Evolutionary conservation across 345 rosid species (phyloP), one percentile per base, ranked within the genome.

Genomic region (Aquilaria sinensis): DNA sequence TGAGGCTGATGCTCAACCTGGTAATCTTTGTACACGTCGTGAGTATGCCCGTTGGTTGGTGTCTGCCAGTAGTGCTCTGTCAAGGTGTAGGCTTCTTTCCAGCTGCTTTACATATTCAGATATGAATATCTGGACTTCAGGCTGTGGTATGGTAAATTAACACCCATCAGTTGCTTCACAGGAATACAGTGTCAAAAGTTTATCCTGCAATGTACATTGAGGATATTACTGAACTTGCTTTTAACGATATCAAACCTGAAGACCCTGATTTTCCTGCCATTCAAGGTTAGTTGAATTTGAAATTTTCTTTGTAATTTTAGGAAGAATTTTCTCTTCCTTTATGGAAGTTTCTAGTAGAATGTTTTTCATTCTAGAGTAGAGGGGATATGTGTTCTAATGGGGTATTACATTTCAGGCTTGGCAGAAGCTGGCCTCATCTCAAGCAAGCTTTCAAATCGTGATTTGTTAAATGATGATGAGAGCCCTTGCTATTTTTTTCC

Each of bases 381-480:
- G 43, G 43, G 43, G 43, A 9, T 37, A 37, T 37, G 7, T 9
- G 8, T 57, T 65, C 61, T 66, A 49, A 65, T 30, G 56, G 47
- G 56, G 23, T 74, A 66, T 69, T 72, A 67, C 74, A 50, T 72
- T 79, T 75, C 77, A 93, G 97, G 99, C 70, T 82, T 93, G 80
- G 99, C 97, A 71, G 97, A 93, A 78, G 92, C 99, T 47, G 99
- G 99, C 50, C 87, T 93, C 58, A 90, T 93, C 73, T 75, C 96
- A 61, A 93, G 97, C 81, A 93, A 84, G 75, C 92, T 93, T 68
- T 93, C 95, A 57, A 80, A 76, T 65, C 73, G 58, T 64, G 88
- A 86, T 81, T 66, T 83, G 77, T 69, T 78, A 55, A 74, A 70
- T 58, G 75, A 83, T 57, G 73, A 74, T 51, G 75, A 70, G 65